phyloP scores from a whole-genome alignment of 2,329 filamentous ascomycete genomes.

The Thielaviopsis punctulata region DNA sequence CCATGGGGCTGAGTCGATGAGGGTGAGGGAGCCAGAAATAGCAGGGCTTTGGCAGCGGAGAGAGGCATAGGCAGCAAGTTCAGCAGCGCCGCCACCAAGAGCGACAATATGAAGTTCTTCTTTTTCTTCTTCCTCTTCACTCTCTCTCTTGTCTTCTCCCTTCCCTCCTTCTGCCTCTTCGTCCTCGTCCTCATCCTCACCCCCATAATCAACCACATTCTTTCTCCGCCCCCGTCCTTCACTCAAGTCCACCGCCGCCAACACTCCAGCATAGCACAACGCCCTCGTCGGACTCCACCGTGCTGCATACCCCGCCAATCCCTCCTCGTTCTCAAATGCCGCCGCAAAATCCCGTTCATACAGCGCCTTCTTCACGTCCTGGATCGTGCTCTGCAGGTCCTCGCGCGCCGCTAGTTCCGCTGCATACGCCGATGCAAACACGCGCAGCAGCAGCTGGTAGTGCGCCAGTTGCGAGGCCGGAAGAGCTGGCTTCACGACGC shows the following conservation, averaged over 20 bases:
- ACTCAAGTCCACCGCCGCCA: constrained; percentile 18
- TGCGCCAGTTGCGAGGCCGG: constrained; percentile 4
- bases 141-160: not conserved
- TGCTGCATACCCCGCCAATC: constrained; percentile 68
- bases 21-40: constrained; percentile 29
- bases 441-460: constrained; percentile 35
- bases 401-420: constrained; percentile 27
- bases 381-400: constrained; percentile 41
- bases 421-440: constrained; percentile 52
- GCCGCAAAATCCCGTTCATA: constrained; percentile 69
- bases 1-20: constrained; percentile 81
- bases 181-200: constrained; percentile 1
- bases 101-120: constrained; percentile 25
- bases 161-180: constrained; percentile 7
- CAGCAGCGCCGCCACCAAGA: constrained; percentile 42
- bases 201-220: too few species aligned
- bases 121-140: not conserved
- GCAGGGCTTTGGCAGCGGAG: constrained; percentile 20
- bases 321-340: constrained; percentile 57
- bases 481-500: constrained; percentile 2
- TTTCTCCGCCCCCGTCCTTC: not conserved
- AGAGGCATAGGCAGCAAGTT: constrained; percentile 38
- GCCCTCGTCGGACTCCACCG: constrained; percentile 82
- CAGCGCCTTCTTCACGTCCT: constrained; percentile 70
- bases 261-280: constrained; percentile 55